Percentiles rank a stretch among this genome's conserved stretches.
phyloP scores from a whole-genome alignment of 2,329 filamentous ascomycete genomes.

The Macrophomina pseudophaseolina region DNA sequence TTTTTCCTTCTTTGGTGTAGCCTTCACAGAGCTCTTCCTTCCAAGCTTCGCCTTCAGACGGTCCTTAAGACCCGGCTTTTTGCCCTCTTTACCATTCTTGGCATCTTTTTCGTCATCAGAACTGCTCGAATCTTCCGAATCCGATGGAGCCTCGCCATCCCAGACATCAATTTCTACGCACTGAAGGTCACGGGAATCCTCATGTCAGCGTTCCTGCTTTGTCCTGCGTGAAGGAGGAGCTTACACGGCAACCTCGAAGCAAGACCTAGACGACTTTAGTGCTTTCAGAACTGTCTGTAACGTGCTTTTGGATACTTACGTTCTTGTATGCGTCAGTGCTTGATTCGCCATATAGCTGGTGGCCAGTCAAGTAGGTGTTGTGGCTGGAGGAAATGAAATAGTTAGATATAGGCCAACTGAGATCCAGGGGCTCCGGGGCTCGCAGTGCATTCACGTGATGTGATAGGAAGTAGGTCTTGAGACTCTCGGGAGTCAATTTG shows the following conservation, averaged over 20 bases:
- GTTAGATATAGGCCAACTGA: conserved; percentile 74
- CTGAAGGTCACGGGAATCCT: not conserved
- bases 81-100: conserved; percentile 27
- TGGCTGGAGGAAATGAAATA: conserved; percentile 96
- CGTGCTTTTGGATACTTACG: conserved; percentile 53
- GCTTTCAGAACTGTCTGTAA: not conserved
- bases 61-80: conserved; percentile 27
- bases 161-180: conserved; percentile 97
- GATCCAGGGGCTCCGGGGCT: conserved; percentile 56
- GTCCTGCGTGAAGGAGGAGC: too few species aligned
- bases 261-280: conserved; percentile 62
- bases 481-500: not conserved
- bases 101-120: conserved; percentile 38
- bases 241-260: conserved; percentile 69
- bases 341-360: conserved; percentile 79
- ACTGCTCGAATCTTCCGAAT: conserved; percentile 39
- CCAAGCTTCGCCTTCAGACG: conserved; percentile 39
- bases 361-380: conserved; percentile 89
- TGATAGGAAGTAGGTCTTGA: conserved; percentile 20
- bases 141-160: conserved; percentile 67
- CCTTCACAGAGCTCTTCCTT: conserved; percentile 42
- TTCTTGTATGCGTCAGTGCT: conserved; percentile 79
- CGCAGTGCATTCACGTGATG: conserved; percentile 49
- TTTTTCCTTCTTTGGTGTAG: conserved; percentile 33
- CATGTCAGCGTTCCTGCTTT: too few species aligned